phyloP scores from a whole-genome alignment of 176 grass and related monocot genomes.

The Pontederia paniculata region DNA sequence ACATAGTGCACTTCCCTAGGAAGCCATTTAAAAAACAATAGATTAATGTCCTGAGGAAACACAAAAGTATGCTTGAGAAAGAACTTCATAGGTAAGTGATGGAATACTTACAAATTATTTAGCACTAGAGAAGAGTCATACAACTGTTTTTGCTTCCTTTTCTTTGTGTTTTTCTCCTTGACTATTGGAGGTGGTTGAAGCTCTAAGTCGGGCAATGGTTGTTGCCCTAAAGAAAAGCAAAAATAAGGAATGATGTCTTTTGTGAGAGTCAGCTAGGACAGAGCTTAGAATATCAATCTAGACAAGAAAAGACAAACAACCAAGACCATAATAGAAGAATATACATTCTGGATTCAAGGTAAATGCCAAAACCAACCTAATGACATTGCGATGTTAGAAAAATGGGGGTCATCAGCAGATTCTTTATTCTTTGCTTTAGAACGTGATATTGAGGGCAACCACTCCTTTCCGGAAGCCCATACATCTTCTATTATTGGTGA shows the following conservation, averaged over 20 bases:
- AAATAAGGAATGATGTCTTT: not conserved
- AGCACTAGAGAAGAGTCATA: conserved; percentile 39
- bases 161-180: conserved; percentile 23
- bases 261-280: not conserved
- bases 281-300: not conserved
- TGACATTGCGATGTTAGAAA: conserved; percentile 2
- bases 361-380: conserved; percentile 23
- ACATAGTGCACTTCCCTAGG: conserved; percentile 1
- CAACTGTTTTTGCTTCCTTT: conserved; percentile 29
- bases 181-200: conserved; percentile 51
- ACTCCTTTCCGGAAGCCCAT: conserved; percentile 21
- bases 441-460: conserved; percentile 19
- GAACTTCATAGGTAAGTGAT: conserved; percentile 2
- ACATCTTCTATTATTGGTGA: conserved; percentile 14
- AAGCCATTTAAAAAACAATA: conserved; percentile 6
- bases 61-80: not conserved
- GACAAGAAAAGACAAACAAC: not conserved
- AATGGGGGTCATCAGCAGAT: conserved; percentile 10
- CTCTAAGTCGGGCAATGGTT: conserved; percentile 2
- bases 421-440: not conserved
- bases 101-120: conserved; percentile 50
- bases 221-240: not conserved
- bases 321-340: not conserved
- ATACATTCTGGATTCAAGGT: conserved; percentile 1
- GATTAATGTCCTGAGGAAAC: not conserved